phyloP scores from a whole-genome alignment of 257 asterid species.

The Solanum pinnatisectum region DNA sequence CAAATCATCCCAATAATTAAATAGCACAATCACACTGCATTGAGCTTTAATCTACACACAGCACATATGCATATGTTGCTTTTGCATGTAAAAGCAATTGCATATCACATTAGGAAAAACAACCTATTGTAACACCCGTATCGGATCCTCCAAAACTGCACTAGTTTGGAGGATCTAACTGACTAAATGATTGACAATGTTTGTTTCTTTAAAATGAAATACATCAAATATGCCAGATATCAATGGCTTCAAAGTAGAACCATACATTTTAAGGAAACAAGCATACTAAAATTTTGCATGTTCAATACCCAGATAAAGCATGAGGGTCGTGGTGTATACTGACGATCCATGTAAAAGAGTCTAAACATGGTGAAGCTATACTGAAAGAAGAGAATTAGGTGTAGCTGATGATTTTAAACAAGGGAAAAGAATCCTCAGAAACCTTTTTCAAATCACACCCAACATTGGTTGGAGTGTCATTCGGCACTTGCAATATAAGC shows the following conservation, averaged over 20 bases:
- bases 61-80: not conserved
- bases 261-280: not conserved
- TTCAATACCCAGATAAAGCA: not conserved
- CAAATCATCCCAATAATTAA: not conserved
- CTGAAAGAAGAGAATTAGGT: not conserved
- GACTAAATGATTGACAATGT: not conserved
- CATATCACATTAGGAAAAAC: not conserved
- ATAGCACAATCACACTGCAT: not conserved
- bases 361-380: not conserved
- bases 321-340: not conserved
- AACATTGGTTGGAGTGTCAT: not conserved
- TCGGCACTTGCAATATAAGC: constrained; percentile 12
- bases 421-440: constrained; percentile 3
- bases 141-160: not conserved
- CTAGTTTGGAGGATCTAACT: not conserved
- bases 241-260: not conserved
- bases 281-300: not conserved
- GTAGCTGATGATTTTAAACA: not conserved
- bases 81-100: not conserved
- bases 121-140: not conserved
- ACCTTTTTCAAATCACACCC: constrained; percentile 14
- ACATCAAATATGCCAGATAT: too few relatives aligned
- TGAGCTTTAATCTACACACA: not conserved
- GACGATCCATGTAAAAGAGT: not conserved
- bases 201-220: not conserved